These are phyloP conservation scores for Neocucurbitaria cava DNA, from an alignment of 2,329 filamentous ascomycete species.

Conservation along the genomic window DNA sequence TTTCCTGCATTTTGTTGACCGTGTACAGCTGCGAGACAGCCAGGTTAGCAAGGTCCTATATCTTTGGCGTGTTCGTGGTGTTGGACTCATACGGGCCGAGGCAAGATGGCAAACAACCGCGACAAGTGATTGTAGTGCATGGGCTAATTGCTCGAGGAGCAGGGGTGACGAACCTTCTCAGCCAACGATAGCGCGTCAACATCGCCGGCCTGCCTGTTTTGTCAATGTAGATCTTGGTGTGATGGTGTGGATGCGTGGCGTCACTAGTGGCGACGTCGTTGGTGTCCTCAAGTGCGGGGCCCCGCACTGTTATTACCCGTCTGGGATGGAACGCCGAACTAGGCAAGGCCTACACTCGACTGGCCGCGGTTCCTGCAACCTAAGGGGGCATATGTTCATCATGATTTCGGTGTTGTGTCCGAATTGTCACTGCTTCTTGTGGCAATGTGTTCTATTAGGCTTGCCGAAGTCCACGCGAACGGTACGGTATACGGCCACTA, in stretches of 20 bases:
- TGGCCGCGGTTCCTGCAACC: background rate
- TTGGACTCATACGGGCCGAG: background rate
- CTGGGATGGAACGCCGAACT: background rate
- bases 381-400: background rate
- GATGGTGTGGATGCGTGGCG: constrained; percentile 1
- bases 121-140: constrained; percentile 8
- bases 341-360: constrained; percentile 2
- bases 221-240: constrained; percentile 6
- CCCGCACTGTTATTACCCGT: constrained; percentile 7
- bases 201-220: constrained; percentile 2
- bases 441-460: too few species aligned
- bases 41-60: background rate
- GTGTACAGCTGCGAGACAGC: constrained; percentile 1
- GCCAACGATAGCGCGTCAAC: background rate
- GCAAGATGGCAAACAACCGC: constrained; percentile 15
- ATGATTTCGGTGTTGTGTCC: too few species aligned
- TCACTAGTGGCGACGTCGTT: too few species aligned
- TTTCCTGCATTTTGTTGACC: constrained; percentile 17
- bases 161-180: constrained; percentile 3
- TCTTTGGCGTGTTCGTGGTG: background rate
- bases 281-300: constrained; percentile 22
- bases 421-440: too few species aligned
- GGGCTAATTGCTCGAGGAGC: constrained; percentile 2
- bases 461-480: background rate
- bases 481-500: background rate